Evolutionary conservation across 2,329 filamentous ascomycete species (phyloP), one percentile per base, ranked within the genome.

Genomic region (Ascochyta pisi): DNA sequence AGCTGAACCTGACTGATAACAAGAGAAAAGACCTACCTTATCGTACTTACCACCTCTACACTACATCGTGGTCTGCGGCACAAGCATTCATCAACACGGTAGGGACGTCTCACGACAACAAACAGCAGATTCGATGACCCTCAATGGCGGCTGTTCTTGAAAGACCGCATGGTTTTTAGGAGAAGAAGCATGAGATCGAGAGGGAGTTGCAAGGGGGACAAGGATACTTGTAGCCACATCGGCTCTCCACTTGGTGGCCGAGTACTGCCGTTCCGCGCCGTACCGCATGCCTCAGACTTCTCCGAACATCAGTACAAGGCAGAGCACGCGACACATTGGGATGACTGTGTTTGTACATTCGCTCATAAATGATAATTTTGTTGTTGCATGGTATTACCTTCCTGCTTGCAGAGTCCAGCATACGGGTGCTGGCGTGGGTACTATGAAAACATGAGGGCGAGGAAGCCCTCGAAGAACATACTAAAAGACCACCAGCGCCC

Each of bases 161-260:
- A 22, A 10, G 4, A 4, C 15, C 15, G 15, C 27, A 16, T 41
- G 16, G 4, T 34, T 6, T 19, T 15, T 13, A 4, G 6, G 15
- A n/a, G 19, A 40, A 22, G 16, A 40, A 12, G 38, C 29, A 9
- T 34, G 29, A 53, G 29, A 8, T 41, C 12, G 24, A 43, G 19
- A 19, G 10, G 9, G 7, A n/a, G 6, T 12, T 12, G 10, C 12
- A 2, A 38, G 38, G 44, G 38, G 27, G 16, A 6, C 19, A 10
- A 43, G n/a, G 15, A 39, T 49, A 49, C 40, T 48, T 54, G 44
- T 54, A 44, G 23, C 1, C 10, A 16, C 24, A 9, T 23, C 53
- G 57, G 57, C 35, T 59, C 53, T 57, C 48, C 57, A 49, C 53
- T 49, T 33, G 16, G 44, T 42, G 24, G 42, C 54, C 35, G 42